A percentile compares a stretch with the other conserved stretches of the same genome.
Evolutionary conservation across 2,329 filamentous ascomycete species (phyloP).

Genomic region (Xylogone sp.): DNA sequence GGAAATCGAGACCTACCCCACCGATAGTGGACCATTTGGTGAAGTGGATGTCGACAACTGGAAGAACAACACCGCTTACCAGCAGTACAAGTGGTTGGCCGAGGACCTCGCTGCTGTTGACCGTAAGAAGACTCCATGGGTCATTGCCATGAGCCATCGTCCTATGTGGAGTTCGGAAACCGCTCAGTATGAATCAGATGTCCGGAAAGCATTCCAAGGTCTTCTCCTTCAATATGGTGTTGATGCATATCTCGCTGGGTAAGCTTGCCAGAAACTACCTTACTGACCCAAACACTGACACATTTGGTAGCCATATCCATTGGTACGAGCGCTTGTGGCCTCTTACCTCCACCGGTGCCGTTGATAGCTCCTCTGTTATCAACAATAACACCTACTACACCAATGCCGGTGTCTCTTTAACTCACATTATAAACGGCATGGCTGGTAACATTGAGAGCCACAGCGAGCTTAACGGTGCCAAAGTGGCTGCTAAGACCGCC

Average conservation of each 20-base stretch:
- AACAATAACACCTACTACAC: conserved; percentile 43
- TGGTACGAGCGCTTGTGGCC: conserved; percentile 41
- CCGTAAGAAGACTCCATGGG: conserved; percentile 16
- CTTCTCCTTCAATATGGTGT: conserved; percentile 40
- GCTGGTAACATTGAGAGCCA: conserved; percentile 48
- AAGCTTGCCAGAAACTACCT: conserved; percentile 29
- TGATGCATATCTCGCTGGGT: conserved; percentile 39
- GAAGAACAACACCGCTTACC: conserved; percentile 32
- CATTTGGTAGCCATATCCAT: conserved; percentile 39
- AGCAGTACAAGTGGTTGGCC: conserved; percentile 43
- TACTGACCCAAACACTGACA: neutral
- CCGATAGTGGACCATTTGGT: conserved; percentile 47
- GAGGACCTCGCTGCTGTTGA: conserved; percentile 15
- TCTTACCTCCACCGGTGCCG: conserved; percentile 33
- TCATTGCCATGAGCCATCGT: conserved; percentile 13
- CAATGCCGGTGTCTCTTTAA: conserved; percentile 42
- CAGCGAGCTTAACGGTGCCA: conserved; percentile 30
- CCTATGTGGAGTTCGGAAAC: conserved; percentile 39
- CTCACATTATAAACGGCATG: conserved; percentile 46
- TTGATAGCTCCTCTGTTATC: conserved; percentile 37
- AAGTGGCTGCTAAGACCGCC: conserved; percentile 34
- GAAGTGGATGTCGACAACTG: conserved; percentile 36
- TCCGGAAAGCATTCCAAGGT: conserved; percentile 41
- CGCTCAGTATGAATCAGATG: conserved; percentile 40
- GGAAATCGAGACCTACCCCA: conserved; percentile 39